Conservation (phyloP, 768 basidiomycete species). For the Boletellus emodensis region DNA sequence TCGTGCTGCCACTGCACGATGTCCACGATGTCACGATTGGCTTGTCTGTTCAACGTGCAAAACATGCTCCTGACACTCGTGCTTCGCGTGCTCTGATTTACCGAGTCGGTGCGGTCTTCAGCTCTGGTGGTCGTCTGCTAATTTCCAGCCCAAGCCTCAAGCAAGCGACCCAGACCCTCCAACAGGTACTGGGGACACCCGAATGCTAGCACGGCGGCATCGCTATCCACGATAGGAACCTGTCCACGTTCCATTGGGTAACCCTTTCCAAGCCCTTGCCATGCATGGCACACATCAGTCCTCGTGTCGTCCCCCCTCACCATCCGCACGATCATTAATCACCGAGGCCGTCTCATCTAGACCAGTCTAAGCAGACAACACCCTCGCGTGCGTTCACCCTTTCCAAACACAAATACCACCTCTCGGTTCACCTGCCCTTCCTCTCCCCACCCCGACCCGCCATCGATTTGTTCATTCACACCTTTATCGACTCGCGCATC, state of each 20-base stretch:
- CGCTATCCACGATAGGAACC: not conserved
- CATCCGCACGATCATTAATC: constrained; percentile 3
- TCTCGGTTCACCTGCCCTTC: not conserved
- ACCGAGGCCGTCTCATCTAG: constrained; percentile 1
- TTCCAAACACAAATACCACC: constrained; percentile 5
- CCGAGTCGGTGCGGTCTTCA: not conserved
- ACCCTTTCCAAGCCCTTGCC: not conserved
- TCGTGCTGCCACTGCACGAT: not conserved
- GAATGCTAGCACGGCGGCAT: too few species aligned
- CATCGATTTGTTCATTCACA: not conserved
- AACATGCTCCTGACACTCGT: too few species aligned
- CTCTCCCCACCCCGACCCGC: not conserved
- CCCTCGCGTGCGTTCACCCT: not conserved
- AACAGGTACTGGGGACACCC: not conserved
- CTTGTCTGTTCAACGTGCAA: not conserved
- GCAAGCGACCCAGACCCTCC: not conserved
- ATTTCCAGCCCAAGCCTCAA: not conserved
- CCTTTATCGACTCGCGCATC: not conserved
- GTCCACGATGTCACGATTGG: not conserved
- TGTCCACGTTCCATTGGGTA: not conserved
- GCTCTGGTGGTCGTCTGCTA: not conserved
- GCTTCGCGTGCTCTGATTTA: too few species aligned
- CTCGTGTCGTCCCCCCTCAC: constrained; percentile 4
- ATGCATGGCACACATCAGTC: not conserved
- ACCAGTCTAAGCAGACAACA: constrained; percentile 3